Evolutionary conservation across 805 yeast species (phyloP).

Genomic region (Metschnikowia cerradonensis): DNA sequence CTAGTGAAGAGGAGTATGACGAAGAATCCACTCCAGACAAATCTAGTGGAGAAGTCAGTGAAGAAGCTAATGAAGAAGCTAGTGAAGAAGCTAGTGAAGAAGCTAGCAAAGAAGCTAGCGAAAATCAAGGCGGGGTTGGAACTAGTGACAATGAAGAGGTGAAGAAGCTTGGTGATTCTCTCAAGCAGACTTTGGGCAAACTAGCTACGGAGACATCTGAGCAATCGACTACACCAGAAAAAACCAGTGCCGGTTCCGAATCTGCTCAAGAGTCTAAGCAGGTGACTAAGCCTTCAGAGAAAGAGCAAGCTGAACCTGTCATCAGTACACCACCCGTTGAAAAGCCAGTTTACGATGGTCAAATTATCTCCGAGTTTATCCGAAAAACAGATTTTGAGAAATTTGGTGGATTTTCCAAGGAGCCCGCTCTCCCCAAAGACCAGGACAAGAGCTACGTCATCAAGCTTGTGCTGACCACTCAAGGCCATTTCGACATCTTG

Average conservation of each 20-base stretch:
- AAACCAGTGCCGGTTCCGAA: neutral
- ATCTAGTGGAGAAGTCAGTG: neutral
- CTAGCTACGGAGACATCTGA: neutral
- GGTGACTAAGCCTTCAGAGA: neutral
- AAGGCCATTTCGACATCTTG: slow-evolving; percentile 24
- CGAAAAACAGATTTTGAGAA: slow-evolving; percentile 5
- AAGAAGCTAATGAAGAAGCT: no score
- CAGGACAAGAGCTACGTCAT: slow-evolving; percentile 16
- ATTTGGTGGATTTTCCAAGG: slow-evolving; percentile 18
- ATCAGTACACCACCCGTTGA: neutral
- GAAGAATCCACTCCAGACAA: neutral
- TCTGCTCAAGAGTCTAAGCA: neutral
- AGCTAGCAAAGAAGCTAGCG: no score
- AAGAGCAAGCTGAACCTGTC: neutral
- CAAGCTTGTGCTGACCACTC: slow-evolving; percentile 23
- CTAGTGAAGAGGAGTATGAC: neutral
- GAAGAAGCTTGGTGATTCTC: neutral
- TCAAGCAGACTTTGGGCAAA: neutral
- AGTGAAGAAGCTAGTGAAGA: no score
- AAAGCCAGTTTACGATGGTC: slow-evolving; percentile 2
- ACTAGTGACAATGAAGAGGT: neutral
- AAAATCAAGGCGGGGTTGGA: neutral
- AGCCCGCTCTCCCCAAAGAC: slow-evolving; percentile 4
- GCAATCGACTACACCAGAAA: neutral
- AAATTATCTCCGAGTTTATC: slow-evolving; percentile 6